Evolutionary conservation across 768 basidiomycete genomes (phyloP).

Genomic region (Mycena epipterygia): DNA sequence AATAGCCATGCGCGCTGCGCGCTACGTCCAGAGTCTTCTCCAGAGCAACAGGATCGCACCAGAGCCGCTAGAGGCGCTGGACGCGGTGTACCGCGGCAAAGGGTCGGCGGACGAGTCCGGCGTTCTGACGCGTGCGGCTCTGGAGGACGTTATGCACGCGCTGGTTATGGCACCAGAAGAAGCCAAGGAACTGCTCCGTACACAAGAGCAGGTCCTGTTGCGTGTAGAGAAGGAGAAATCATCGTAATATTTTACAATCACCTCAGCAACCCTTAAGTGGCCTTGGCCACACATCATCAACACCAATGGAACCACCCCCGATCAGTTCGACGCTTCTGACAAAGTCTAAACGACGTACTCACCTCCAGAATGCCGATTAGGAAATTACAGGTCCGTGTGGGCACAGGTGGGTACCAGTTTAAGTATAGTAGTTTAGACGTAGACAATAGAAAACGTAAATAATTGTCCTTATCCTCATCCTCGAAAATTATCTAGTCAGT

Average conservation of each 20-base stretch:
- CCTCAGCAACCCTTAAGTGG: too few relatives aligned
- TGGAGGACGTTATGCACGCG: constrained; percentile 7
- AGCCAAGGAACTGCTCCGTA: constrained; percentile 36
- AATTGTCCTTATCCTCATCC: not conserved
- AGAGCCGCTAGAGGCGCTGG: constrained; percentile 9
- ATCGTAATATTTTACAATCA: too few relatives aligned
- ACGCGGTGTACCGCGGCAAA: constrained; percentile 13
- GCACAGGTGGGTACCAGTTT: too few relatives aligned
- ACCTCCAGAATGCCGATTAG: not conserved
- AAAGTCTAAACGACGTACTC: not conserved
- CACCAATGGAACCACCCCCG: too few relatives aligned
- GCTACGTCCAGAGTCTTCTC: constrained; percentile 25
- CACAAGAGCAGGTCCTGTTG: constrained; percentile 37
- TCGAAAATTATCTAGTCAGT: constrained; percentile 25
- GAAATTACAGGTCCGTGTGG: too few relatives aligned
- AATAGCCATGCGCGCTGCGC: constrained; percentile 26
- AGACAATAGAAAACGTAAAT: not conserved
- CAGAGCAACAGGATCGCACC: constrained; percentile 27
- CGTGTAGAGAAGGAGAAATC: not conserved
- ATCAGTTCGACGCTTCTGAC: too few relatives aligned
- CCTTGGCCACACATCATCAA: too few relatives aligned
- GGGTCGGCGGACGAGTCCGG: not conserved
- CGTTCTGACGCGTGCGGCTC: not conserved
- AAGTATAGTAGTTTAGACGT: too few relatives aligned
- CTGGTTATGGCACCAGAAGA: constrained; percentile 21